Evolutionary conservation across 352 stramenopile genomes (phyloP).

Genomic region (Aphanomyces stellatus): DNA sequence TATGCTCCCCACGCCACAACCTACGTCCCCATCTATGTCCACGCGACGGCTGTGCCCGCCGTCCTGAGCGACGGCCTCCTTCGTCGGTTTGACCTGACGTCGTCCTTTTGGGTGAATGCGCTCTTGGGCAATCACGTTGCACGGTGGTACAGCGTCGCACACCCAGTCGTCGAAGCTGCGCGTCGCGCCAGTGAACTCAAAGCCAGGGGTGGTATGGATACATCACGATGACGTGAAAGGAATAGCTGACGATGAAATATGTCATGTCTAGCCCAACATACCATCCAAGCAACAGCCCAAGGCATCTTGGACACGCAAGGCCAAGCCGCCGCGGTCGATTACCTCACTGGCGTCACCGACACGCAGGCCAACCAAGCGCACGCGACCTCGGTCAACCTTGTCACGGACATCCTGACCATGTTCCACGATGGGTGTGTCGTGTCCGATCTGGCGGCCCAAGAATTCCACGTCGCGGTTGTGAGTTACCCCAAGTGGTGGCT

Average conservation of each 20-base stretch:
- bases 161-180: slow-evolving; percentile 48
- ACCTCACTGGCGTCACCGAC: slow-evolving; percentile 45
- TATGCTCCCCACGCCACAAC: slow-evolving; percentile 80
- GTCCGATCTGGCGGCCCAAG: slow-evolving; percentile 35
- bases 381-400: slow-evolving; percentile 42
- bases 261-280: slow-evolving; percentile 16
- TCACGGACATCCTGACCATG: slow-evolving; percentile 50
- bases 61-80: slow-evolving; percentile 49
- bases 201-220: slow-evolving; percentile 30
- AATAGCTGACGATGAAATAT: too few relatives aligned
- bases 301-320: slow-evolving; percentile 34
- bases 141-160: slow-evolving; percentile 58
- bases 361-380: slow-evolving; percentile 41
- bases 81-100: slow-evolving; percentile 48
- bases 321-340: slow-evolving; percentile 35
- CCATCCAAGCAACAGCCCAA: background rate
- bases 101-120: slow-evolving; percentile 68
- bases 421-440: slow-evolving; percentile 78
- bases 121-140: slow-evolving; percentile 77
- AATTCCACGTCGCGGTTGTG: slow-evolving; percentile 29
- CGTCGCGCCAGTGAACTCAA: slow-evolving; percentile 47
- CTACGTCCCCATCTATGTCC: slow-evolving; percentile 85
- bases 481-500: slow-evolving; percentile 84
- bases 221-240: too few relatives aligned
- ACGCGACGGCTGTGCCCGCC: slow-evolving; percentile 34